Evolutionary conservation across 345 rosid genomes (phyloP), one percentile per base, ranked within the genome.

Genomic region (Trapa incisa): DNA sequence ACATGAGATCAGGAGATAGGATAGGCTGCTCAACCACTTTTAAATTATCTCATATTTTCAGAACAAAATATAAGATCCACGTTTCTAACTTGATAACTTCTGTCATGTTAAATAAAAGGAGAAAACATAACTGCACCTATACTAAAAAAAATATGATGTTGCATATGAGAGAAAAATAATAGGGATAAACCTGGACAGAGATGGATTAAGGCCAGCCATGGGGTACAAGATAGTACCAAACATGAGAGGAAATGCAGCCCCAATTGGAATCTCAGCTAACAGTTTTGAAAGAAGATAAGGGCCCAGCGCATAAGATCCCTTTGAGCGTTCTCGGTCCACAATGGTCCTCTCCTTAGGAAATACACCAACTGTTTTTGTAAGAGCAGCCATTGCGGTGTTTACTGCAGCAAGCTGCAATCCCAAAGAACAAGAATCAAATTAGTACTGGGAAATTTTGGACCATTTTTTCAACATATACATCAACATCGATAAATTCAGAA

Each of bases 311-410:
- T 94, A 94, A 71, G 96, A 94, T 14, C 92, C 96, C 80, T 94
- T 94, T 29, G 88, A 86, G 66, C 91, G 88, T 75, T 94, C 99
- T 79, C 97, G 88, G 73, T 88, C 92, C 52, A 94, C 96, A 68
- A 94, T 88, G 50, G 90, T 83, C 70, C 97, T 91, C 77, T 94
- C 99, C 82, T 90, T 94, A 50, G 99, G 99, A 76, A 94, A 94
- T 69, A 94, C 95, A 60, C 97, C 92, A 68, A 87, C 96, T 6
- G 97, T 94, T 80, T 90, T 94, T 68, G 99, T 94, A 37, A 94
- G 96, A 79, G 99, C 97, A 81, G 97, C 97, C 99, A 94, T 94
- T 57, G 97, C 99, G 8, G 99, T 94, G 81, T 90, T 94, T 81
- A 94, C 91, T 67, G 97, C 99, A 47, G 95, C 87, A 61, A 94